A percentile compares a stretch with the other conserved stretches of the same genome.
phyloP scores from a whole-genome alignment of 305 asterid genomes.

The Salvia sclarea region DNA sequence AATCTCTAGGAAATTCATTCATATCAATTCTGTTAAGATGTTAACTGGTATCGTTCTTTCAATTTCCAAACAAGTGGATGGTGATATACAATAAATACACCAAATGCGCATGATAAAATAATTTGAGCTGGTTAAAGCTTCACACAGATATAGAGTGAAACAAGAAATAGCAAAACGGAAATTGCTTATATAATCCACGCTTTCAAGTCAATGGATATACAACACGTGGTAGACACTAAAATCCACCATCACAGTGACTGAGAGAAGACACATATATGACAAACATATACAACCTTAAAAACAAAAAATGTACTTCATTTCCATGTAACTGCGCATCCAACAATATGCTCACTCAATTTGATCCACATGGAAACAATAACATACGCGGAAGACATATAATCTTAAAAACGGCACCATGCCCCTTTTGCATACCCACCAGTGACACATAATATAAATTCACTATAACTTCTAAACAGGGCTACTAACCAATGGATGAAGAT shows the following conservation, averaged over 20 bases:
- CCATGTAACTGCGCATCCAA: not conserved
- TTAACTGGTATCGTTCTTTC: not conserved
- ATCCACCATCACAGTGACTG: not conserved
- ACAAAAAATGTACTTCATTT: not conserved
- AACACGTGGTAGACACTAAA: not conserved
- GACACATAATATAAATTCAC: conserved; percentile 1
- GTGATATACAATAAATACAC: not conserved
- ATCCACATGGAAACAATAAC: conserved; percentile 3
- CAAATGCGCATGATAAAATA: not conserved
- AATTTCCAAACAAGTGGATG: not conserved
- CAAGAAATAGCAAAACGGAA: conserved; percentile 3
- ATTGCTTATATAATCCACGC: not conserved
- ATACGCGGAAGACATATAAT: not conserved
- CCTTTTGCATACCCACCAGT: conserved; percentile 14
- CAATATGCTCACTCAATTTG: not conserved
- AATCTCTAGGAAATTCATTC: not conserved
- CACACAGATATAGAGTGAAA: not conserved
- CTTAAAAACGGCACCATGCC: conserved; percentile 7
- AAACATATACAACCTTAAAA: not conserved
- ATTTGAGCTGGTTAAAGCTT: not conserved
- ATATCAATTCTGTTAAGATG: not conserved
- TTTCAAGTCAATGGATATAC: conserved; percentile 2
- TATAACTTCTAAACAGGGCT: not conserved
- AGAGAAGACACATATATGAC: conserved; percentile 3
- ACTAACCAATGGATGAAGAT: conserved; percentile 4